phyloP scores from a whole-genome alignment of 2,329 filamentous ascomycete species.

The Raffaelea arxii region DNA sequence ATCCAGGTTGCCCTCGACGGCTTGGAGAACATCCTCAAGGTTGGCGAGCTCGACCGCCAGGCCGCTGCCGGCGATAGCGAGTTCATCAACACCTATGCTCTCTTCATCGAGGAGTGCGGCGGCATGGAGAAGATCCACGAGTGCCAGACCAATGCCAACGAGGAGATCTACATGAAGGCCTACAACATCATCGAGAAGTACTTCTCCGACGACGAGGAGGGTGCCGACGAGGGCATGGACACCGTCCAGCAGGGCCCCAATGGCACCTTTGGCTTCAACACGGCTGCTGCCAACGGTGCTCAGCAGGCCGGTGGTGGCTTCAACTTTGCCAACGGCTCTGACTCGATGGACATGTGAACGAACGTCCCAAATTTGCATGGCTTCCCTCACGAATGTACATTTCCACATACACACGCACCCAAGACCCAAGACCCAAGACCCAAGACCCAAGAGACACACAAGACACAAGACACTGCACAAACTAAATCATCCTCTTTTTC shows the following conservation, averaged over 20 bases:
- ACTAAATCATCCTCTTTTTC: neutral
- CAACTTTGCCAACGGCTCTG: slow-evolving; percentile 74
- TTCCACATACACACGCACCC: neutral
- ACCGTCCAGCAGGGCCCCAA: slow-evolving; percentile 59
- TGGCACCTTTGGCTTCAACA: slow-evolving; percentile 71
- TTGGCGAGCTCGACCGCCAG: slow-evolving; percentile 97
- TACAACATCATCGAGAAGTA: slow-evolving; percentile 99
- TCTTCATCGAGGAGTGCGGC: slow-evolving; percentile 97
- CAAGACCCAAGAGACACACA: too few species aligned
- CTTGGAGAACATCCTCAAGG: slow-evolving; percentile 98
- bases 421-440: too few species aligned
- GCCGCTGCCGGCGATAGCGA: slow-evolving; percentile 64
- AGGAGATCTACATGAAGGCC: slow-evolving; percentile 99
- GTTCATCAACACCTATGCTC: slow-evolving; percentile 87
- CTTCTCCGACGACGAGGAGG: slow-evolving; percentile 97
- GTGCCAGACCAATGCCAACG: slow-evolving; percentile 99
- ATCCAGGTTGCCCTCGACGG: slow-evolving; percentile 97
- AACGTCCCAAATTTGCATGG: too few species aligned
- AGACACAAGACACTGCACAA: neutral
- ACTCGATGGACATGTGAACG: slow-evolving; percentile 58
- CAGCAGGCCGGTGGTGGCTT: slow-evolving; percentile 72
- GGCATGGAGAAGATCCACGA: slow-evolving; percentile 99
- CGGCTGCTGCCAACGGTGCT: slow-evolving; percentile 46
- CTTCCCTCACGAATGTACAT: too few species aligned
- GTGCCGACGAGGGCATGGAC: slow-evolving; percentile 71